Conservation (phyloP, 192 early-diverging fungal genomes). For the Entophlyctis luteolus region DNA sequence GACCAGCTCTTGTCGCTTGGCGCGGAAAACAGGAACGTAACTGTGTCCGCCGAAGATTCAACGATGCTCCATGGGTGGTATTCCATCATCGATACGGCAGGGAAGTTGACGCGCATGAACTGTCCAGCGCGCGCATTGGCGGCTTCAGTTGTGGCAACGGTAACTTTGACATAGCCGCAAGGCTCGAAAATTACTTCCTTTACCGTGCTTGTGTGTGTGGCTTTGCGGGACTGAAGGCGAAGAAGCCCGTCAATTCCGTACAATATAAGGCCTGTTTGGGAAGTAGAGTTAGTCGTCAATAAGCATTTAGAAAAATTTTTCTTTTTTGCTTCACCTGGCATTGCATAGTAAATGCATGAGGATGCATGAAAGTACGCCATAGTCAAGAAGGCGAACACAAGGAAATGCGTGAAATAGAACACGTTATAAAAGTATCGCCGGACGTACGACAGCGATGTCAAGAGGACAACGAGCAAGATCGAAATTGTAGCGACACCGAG, state of each 20-base stretch:
- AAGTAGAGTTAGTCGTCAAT: constrained; percentile 6
- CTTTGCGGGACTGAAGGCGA: constrained; percentile 51
- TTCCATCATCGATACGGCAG: constrained; percentile 64
- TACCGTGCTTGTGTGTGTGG: constrained; percentile 46
- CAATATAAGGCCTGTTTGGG: constrained; percentile 42
- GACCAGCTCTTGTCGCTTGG: too few relatives aligned
- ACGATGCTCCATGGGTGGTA: constrained; percentile 81
- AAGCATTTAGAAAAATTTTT: not conserved
- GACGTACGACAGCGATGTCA: constrained; percentile 19
- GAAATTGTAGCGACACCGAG: constrained; percentile 9
- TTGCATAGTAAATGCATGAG: constrained; percentile 2
- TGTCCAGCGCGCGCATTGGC: constrained; percentile 53
- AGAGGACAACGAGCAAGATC: constrained; percentile 7
- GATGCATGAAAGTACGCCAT: constrained; percentile 13
- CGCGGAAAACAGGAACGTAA: constrained; percentile 12
- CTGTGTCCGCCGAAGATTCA: constrained; percentile 32
- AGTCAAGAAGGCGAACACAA: constrained; percentile 20
- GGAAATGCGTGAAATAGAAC: constrained; percentile 25
- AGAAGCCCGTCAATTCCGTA: constrained; percentile 63
- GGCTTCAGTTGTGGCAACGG: constrained; percentile 53
- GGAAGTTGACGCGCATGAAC: constrained; percentile 70
- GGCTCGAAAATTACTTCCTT: constrained; percentile 50
- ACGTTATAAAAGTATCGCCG: constrained; percentile 23
- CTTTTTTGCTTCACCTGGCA: not conserved
- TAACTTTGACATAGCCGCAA: constrained; percentile 59